A percentile compares a stretch with the other conserved stretches of the same genome.
These are phyloP conservation scores for Aspergillus sp. DNA, from an alignment of 2,329 filamentous ascomycete genomes.

Conservation along the genomic window DNA sequence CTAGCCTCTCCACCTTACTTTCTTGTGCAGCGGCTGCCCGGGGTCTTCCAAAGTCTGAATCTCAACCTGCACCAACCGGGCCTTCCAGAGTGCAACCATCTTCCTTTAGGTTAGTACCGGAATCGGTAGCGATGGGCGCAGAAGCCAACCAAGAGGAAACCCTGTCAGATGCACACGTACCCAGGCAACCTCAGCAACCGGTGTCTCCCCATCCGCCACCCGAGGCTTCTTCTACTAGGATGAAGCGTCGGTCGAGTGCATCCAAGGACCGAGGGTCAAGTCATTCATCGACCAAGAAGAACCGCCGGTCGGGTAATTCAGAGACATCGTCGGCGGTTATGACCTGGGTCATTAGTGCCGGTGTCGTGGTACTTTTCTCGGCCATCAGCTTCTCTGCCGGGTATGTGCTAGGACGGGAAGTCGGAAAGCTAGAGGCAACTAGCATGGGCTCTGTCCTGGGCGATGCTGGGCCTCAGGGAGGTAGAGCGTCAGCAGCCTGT, in stretches of 20 bases:
- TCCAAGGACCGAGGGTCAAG: conserved; percentile 46
- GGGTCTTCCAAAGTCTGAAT: conserved; percentile 68
- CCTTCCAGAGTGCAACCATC: conserved; percentile 50
- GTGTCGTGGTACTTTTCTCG: conserved; percentile 66
- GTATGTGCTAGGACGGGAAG: conserved; percentile 64
- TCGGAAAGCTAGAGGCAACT: conserved; percentile 57
- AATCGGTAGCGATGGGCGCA: conserved; percentile 61
- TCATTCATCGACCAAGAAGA: conserved; percentile 39
- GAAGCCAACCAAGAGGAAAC: conserved; percentile 34
- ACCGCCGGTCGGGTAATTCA: conserved; percentile 35
- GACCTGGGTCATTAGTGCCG: conserved; percentile 69
- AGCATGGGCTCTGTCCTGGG: conserved; percentile 32
- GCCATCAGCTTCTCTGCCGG: conserved; percentile 69
- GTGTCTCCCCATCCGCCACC: conserved; percentile 28
- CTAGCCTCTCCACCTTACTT: conserved; percentile 90
- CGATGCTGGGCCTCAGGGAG: conserved; percentile 31
- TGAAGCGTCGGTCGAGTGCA: conserved; percentile 39
- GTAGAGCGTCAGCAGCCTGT: conserved; percentile 43
- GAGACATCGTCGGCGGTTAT: conserved; percentile 56
- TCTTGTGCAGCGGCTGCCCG: conserved; percentile 93
- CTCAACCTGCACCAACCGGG: conserved; percentile 31
- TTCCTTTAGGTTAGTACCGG: conserved; percentile 63
- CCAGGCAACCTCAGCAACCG: conserved; percentile 27
- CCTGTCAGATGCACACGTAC: conserved; percentile 26
- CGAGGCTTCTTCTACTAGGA: conserved; percentile 23